Evolutionary conservation across 179 eudicot genomes (phyloP), one percentile per base, ranked within the genome.

Genomic region (Camellia oleifera): DNA sequence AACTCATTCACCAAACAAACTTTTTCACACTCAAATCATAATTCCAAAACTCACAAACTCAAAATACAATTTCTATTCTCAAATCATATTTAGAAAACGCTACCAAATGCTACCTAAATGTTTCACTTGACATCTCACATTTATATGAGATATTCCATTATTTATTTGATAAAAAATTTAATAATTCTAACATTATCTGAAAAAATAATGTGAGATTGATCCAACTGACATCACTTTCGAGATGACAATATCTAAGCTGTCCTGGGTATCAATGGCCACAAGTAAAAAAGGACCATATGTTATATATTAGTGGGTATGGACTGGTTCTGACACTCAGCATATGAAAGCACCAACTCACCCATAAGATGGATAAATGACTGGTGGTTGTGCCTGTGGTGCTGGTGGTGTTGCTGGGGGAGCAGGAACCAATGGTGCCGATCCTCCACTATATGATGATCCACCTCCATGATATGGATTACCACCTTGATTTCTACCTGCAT

Each of bases 321-420:
- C 77, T 40, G 32, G 61, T 42, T 13, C 78, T 60, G 54, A 61
- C 78, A 44, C 4, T 61, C 40, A n/a, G 3, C 68, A 64, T 53
- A 23, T 77, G 32, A 73, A 61, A 77, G 52, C 76, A 17, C 74
- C 81, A 52, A 85, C 92, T 84, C 61, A 93, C 98, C 98, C 98
- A 82, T 93, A 92, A 70, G 96, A 94, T 56, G 92, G 90, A 85
- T 89, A 93, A 54, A 85, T 83, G 77, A 84, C 86, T 20, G 93
- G 89, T 6, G 91, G 83, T 69, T 87, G 82, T 46, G 89, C 80
- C 40, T 89, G 85, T 58, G 91, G 91, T 46, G 86, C 91, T 15
- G 88, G 84, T 20, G 90, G 87, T 48, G 87, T 86, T 14, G 87
- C 78, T 58, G 86, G 80, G 56, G 82, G 74, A 18, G 88, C 83